These are phyloP conservation scores for Hymenoscyphus fructigenus DNA, from an alignment of 2,329 filamentous ascomycete genomes.

Conservation along the genomic window DNA sequence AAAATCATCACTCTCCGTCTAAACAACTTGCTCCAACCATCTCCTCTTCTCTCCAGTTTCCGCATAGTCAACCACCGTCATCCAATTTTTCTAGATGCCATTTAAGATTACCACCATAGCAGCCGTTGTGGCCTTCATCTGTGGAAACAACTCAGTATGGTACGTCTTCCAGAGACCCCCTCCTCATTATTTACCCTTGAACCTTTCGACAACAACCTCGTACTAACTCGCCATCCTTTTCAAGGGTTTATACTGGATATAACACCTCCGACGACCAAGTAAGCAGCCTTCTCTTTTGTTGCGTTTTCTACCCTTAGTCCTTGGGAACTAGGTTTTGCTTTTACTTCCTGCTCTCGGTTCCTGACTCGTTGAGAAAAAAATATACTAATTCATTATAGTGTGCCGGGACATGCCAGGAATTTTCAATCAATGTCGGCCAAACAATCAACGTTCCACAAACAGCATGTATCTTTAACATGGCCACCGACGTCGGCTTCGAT, in stretches of 20 bases:
- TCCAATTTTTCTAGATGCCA: background rate
- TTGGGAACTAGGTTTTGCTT: too few species aligned
- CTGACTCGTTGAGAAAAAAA: too few species aligned
- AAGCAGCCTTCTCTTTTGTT: too few species aligned
- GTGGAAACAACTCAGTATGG: background rate
- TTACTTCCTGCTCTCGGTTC: too few species aligned
- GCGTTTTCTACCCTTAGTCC: too few species aligned
- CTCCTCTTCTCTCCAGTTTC: too few species aligned
- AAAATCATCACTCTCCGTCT: too few species aligned
- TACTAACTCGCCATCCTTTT: background rate
- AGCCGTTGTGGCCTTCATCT: background rate
- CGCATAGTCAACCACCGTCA: too few species aligned
- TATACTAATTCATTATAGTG: background rate
- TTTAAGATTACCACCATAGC: background rate
- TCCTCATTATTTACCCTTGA: background rate
- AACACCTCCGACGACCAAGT: background rate
- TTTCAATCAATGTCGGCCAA: background rate
- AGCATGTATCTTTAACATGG: background rate
- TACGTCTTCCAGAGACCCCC: background rate
- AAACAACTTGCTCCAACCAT: too few species aligned
- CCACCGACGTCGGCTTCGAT: background rate
- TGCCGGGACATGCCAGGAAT: background rate
- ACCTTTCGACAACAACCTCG: background rate
- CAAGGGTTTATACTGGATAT: background rate
- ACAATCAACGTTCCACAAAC: background rate